phyloP scores from a whole-genome alignment of 1,139 yeast species.

The Geotrichum siamense region DNA sequence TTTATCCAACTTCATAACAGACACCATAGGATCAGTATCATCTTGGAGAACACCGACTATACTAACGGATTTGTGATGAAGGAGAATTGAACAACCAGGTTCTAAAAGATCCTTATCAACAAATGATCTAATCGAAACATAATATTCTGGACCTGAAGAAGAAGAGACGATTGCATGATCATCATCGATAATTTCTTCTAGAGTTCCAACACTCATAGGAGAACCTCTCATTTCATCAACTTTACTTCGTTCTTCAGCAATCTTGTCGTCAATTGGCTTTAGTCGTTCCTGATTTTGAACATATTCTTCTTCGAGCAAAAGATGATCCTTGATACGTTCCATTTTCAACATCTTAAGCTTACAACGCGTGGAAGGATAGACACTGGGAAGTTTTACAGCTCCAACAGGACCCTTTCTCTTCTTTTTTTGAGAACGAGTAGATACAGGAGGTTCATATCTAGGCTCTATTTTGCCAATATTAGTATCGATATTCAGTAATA shows the following conservation, averaged over 20 bases:
- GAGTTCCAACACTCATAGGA: constrained; percentile 94
- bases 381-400: constrained; percentile 76
- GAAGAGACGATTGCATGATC: constrained; percentile 98
- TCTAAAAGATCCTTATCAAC: constrained; percentile 94
- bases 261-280: constrained; percentile 95
- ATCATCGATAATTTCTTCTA: constrained; percentile 95
- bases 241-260: constrained; percentile 91
- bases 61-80: constrained; percentile 92
- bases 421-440: constrained; percentile 77
- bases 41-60: constrained; percentile 94
- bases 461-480: constrained; percentile 49
- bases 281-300: constrained; percentile 90
- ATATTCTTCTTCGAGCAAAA: constrained; percentile 90
- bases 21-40: constrained; percentile 96
- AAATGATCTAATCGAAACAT: constrained; percentile 92
- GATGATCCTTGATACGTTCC: constrained; percentile 95
- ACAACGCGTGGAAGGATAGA: constrained; percentile 89
- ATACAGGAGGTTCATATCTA: constrained; percentile 97
- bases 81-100: constrained; percentile 95
- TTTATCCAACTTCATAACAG: constrained; percentile 94
- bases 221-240: constrained; percentile 94
- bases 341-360: constrained; percentile 81
- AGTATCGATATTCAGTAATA: too few relatives aligned
- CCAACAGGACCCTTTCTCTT: constrained; percentile 86
- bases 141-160: constrained; percentile 94